A percentile compares a stretch with the other conserved stretches of the same genome.
Evolutionary conservation across 805 yeast species (phyloP).

Genomic region (Cephaloascus albidus): DNA sequence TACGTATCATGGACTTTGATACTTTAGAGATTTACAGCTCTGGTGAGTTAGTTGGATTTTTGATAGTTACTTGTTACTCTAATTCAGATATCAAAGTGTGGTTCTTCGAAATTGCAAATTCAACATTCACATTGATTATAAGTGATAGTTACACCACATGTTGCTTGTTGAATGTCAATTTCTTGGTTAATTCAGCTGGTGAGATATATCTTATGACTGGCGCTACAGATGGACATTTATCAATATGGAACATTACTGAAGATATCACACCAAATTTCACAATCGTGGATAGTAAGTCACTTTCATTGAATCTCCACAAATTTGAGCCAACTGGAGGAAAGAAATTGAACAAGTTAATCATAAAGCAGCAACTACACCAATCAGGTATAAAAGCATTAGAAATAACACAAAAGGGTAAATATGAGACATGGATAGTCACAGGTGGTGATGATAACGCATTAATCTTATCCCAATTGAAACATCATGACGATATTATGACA

Average conservation of each 20-base stretch:
- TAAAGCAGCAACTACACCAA: slow-evolving; percentile 60
- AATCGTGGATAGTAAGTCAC: not conserved
- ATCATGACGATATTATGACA: slow-evolving; percentile 5
- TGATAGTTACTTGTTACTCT: slow-evolving; percentile 70
- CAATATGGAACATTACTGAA: slow-evolving; percentile 46
- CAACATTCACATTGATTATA: slow-evolving; percentile 32
- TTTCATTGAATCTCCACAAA: not conserved
- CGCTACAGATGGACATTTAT: slow-evolving; percentile 78
- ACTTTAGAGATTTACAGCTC: slow-evolving; percentile 24
- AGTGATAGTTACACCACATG: slow-evolving; percentile 57
- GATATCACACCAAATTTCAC: not conserved
- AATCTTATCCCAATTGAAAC: slow-evolving; percentile 12
- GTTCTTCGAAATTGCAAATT: slow-evolving; percentile 30
- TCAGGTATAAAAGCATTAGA: slow-evolving; percentile 71
- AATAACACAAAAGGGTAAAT: slow-evolving; percentile 7
- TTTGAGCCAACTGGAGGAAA: too few relatives aligned
- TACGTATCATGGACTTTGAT: slow-evolving; percentile 84
- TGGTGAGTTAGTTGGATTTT: slow-evolving; percentile 27
- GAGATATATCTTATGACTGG: slow-evolving; percentile 38
- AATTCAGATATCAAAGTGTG: slow-evolving; percentile 71
- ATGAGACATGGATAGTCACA: slow-evolving; percentile 35
- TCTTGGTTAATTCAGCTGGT: slow-evolving; percentile 21
- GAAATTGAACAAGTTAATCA: slow-evolving; percentile 16
- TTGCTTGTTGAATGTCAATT: slow-evolving; percentile 60
- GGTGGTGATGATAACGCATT: slow-evolving; percentile 94